Evolutionary conservation across 192 early-diverging fungal species (phyloP), one percentile per base, ranked within the genome.

Genomic region (Coemansia erecta): DNA sequence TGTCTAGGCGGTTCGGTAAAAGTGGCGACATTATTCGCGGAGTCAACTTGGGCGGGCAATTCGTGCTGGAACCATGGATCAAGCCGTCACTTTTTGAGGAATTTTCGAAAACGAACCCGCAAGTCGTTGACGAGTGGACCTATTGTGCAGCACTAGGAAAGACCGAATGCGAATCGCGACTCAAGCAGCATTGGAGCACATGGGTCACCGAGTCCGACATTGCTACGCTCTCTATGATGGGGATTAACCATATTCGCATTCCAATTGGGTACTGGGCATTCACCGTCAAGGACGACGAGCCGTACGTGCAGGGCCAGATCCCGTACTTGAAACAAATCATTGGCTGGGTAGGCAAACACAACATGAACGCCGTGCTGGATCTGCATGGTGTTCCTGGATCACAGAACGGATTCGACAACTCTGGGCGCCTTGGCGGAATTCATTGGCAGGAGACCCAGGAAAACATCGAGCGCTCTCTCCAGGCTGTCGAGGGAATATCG

Each of bases 201-300:
- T 86, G 83, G 83, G 80, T 86, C 5, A 83, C 81, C 23, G 85
- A 84, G 54, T 39, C 48, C 0, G 85, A 86, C 56, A 82, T 86
- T 44, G 33, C 53, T 9, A 70, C 59, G 0, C 50, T 86, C 4
- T 73, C 83, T 0, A 66, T 56, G 17, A 61, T 78, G 8, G 76
- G 80, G 0, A 58, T 82, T 0, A 86, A 86, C 51, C 76, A 83
- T 43, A 48, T 86, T 8, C 82, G 85, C 17, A 86, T 86, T 22
- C 85, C 85, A 11, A 82, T 86, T 3, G 85, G 85, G 4, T 81
- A 83, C 48, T 86, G 85, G 85, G 83, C 83, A 10, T 81, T 86
- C 37, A 78, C 78, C 3, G 54, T 74, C 10, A 68, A 72, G 23
- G 66, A 73, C 45, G 58, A 31, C 41, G 85, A 86, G 62, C 85